Base-by-base conservation (phyloP, 495 filamentous ascomycete genomes). In the Penicillium coprophilum region DNA sequence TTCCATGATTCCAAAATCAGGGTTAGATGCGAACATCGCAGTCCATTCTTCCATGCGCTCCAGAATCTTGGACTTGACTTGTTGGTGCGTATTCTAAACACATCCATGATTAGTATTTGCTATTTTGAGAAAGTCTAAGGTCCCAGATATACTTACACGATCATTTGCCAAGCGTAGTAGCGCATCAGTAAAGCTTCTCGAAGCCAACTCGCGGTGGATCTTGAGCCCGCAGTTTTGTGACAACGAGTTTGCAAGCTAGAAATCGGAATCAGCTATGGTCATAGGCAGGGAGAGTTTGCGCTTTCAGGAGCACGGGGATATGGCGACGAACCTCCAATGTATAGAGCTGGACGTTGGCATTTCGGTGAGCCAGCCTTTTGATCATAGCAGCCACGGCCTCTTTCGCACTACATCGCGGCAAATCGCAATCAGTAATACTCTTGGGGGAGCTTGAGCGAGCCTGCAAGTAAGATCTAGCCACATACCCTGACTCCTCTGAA, bases 321-420 rank as follows among this genome's bases (percentile, higher is more conserved):
- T n/a, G 9, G 38, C 20, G 44, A 56, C 81, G 45, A 63, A 94
- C 91, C 82, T 98, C 94, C 55, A 98, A 81, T 19, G 94, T 97
- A 69, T 98, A 98, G 31, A 98, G 81, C 75, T 98, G 94, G n/a
- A 98, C 94, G 74, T 98, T 97, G 54, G 94, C 94, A 75, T 98
- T 98, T 57, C 94, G 85, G 75, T 98, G 93, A 53, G 94, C 95
- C 60, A 98, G 80, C 56, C 94, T 81, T 76, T 96, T 97, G 71
- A 97, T 98, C 81, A 98, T 81, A 56, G 90, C 88, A 58, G 91
- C 89, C 58, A 97, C 90, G 17, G 86, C 92, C 77, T 97, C 93
- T 75, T 96, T 96, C 49, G 91, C 81, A 41, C 92, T 82, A 53
- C 50, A 31, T 36, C 36, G 46, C 34, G 11, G 17, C 13, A 24